Evolutionary conservation across 345 rosid species (phyloP), one percentile per base, ranked within the genome.

Genomic region (Cardamine occulta): DNA sequence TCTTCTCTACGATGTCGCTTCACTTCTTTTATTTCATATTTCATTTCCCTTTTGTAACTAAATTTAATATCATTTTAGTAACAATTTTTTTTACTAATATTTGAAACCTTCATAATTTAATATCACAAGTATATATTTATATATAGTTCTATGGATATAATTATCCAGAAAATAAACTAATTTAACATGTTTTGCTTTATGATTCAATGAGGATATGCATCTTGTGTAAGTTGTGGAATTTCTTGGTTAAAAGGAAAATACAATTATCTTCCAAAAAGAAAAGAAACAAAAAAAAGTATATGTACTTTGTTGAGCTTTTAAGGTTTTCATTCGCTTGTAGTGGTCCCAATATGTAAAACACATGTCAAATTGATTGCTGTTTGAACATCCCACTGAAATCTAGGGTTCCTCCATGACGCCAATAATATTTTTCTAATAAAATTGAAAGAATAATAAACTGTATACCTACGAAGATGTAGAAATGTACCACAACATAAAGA

Each of bases 331-430:
- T 76, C 70, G 69, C 35, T 42, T 31, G 57, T 29, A 76, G 80
- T 75, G 79, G 79, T 75, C 79, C 79, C 79, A 48, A 37, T 48
- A 59, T 67, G 45, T 48, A 66, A 67, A 59, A 59, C 37, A 67
- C 68, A 67, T 67, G 68, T 69, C 56, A 68, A 19, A 68, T 53
- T 69, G 55, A 76, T 62, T 68, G 64, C 31, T 62, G 64, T 63
- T 67, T 76, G 44, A 58, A 62, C 40, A 69, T 23, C 74, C 74
- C 80, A 76, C 80, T 61, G 64, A 68, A 76, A 68, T 61, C 74
- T 76, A 76, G 74, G 80, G 74, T 62, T 68, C 55, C 31, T 68
- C 74, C 70, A 76, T 76, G 74, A 68, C 80, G 63, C 66, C 74
- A 62, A 42, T 52, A 76, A 53, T 68, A 51, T 35, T 19, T 31